Percentiles rank a stretch among this genome's conserved stretches.
These are phyloP conservation scores for Apiospora aurea DNA, from an alignment of 2,329 filamentous ascomycete genomes.

Conservation along the genomic window DNA sequence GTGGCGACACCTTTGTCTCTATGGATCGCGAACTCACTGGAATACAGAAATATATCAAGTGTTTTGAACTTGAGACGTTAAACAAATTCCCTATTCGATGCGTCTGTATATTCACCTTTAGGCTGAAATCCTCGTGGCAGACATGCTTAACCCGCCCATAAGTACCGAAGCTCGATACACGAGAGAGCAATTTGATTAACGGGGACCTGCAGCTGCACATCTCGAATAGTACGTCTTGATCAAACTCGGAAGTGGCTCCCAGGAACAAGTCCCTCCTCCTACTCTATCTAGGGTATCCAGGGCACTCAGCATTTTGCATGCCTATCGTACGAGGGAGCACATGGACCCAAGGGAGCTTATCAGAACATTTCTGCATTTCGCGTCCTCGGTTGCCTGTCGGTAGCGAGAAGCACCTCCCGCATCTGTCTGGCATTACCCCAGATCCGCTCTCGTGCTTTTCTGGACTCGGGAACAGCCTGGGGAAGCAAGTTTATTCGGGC, in stretches of 20 bases:
- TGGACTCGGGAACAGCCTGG: background rate
- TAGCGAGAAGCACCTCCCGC: constrained; percentile 12
- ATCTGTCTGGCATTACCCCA: constrained; percentile 10
- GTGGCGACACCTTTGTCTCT: background rate
- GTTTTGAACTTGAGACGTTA: constrained; percentile 9
- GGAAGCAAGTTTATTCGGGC: background rate
- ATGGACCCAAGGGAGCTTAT: background rate
- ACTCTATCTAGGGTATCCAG: background rate
- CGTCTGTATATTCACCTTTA: background rate
- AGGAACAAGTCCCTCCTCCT: background rate
- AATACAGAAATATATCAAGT: background rate
- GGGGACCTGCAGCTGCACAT: constrained; percentile 18
- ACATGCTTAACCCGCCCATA: background rate
- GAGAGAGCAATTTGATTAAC: background rate
- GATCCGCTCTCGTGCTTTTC: constrained; percentile 20
- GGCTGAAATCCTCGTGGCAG: constrained; percentile 20
- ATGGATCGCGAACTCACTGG: background rate
- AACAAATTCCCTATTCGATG: constrained; percentile 8
- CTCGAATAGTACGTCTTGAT: background rate
- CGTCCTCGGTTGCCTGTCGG: background rate
- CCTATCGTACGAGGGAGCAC: background rate
- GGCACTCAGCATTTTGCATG: background rate
- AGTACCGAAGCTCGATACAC: constrained; percentile 8
- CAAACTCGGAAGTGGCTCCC: background rate
- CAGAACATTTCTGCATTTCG: background rate